Percentiles rank a stretch among this genome's conserved stretches.
Conservation (phyloP, 352 stramenopile species). For the Phytophthora capsici region DNA sequence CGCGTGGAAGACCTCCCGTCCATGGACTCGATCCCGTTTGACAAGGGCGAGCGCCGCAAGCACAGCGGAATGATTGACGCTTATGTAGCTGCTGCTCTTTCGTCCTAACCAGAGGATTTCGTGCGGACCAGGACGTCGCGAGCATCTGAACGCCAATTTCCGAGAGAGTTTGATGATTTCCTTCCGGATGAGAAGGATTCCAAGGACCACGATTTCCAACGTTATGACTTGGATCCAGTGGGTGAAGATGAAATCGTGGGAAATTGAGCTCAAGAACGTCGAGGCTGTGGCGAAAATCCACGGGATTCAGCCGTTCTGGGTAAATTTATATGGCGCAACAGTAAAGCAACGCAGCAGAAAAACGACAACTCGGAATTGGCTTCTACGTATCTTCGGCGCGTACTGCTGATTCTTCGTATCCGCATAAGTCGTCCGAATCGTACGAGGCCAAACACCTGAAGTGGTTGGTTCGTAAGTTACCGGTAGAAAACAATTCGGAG, state of each 20-base stretch:
- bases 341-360: slow-evolving; percentile 67
- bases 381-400: slow-evolving; percentile 82
- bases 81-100: slow-evolving; percentile 59
- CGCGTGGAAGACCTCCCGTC: slow-evolving; percentile 65
- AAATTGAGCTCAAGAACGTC: slow-evolving; percentile 55
- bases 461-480: slow-evolving; percentile 56
- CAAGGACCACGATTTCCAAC: slow-evolving; percentile 36
- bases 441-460: slow-evolving; percentile 82
- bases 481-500: slow-evolving; percentile 49
- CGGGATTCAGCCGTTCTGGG: slow-evolving; percentile 61
- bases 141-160: slow-evolving; percentile 68
- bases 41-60: slow-evolving; percentile 51
- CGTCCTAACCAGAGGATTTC: slow-evolving; percentile 35
- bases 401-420: slow-evolving; percentile 70
- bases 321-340: slow-evolving; percentile 77
- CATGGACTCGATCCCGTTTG: slow-evolving; percentile 63
- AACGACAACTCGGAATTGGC: slow-evolving; percentile 61
- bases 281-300: slow-evolving; percentile 35
- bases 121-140: slow-evolving; percentile 65
- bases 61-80: slow-evolving; percentile 67
- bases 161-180: slow-evolving; percentile 73
- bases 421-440: slow-evolving; percentile 55
- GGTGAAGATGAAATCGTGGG: slow-evolving; percentile 70
- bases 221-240: slow-evolving; percentile 78
- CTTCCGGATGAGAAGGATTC: slow-evolving; percentile 29